A percentile compares a stretch with the other conserved stretches of the same genome.
These are phyloP conservation scores for Chimonanthus salicifolius DNA, from an alignment of 164 flowering plant species.

Conservation along the genomic window DNA sequence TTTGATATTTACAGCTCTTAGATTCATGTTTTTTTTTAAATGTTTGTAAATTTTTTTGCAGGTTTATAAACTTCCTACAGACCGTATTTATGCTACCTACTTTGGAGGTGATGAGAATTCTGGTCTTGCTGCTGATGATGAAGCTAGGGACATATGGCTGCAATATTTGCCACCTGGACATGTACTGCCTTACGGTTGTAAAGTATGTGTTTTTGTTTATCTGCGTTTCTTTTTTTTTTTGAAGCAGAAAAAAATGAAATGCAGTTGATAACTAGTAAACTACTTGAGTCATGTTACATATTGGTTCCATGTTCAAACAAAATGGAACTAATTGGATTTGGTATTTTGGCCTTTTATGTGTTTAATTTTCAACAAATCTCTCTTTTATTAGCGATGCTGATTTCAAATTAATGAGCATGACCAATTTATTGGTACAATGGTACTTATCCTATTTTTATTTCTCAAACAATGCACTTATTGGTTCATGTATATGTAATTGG, in stretches of 20 bases:
- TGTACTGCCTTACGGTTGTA: conserved; percentile 93
- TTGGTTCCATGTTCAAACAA: neutral
- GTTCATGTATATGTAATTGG: no score
- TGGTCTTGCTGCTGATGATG: conserved; percentile 85
- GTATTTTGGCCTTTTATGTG: neutral
- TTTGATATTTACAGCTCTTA: neutral
- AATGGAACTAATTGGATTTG: neutral
- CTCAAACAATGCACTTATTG: no score
- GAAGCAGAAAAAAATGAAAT: no score
- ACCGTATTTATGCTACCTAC: conserved; percentile 88
- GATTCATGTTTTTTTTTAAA: conserved; percentile 15
- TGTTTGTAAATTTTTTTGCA: conserved; percentile 56
- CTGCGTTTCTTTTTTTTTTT: neutral
- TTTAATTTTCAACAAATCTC: neutral
- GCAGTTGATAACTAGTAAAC: neutral
- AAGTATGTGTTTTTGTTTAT: conserved; percentile 36
- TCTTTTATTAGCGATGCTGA: neutral
- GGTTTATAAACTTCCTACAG: conserved; percentile 76
- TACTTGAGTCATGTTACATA: neutral
- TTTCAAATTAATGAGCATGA: neutral
- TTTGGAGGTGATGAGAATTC: conserved; percentile 91
- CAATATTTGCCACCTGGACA: conserved; percentile 62
- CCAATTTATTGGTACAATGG: no score
- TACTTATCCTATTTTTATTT: no score
- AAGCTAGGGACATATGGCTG: conserved; percentile 86